phyloP scores from a whole-genome alignment of 176 grass and related monocot genomes.

The Areca catechu region DNA sequence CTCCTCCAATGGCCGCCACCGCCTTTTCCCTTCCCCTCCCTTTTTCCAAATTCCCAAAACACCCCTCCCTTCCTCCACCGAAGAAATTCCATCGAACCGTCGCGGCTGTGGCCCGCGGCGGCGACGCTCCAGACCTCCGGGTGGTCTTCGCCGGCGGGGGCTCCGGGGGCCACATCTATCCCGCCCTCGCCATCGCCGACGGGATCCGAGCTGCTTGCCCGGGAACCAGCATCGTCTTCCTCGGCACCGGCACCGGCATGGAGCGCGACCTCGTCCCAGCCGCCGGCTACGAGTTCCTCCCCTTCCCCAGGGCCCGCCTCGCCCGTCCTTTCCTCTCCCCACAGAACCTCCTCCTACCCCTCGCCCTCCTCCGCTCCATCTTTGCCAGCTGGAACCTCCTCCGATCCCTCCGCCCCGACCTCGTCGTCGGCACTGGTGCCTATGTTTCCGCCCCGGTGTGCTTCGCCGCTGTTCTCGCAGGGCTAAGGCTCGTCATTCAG shows the following conservation, averaged over 20 bases:
- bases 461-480: conserved; percentile 41
- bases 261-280: conserved; percentile 4
- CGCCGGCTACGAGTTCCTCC: conserved; percentile 19
- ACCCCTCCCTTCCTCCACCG: too few relatives aligned
- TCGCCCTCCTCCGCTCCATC: conserved; percentile 35
- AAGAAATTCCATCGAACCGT: too few relatives aligned
- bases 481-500: conserved; percentile 72
- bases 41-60: too few relatives aligned
- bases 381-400: conserved; percentile 30
- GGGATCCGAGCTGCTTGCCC: conserved; percentile 39
- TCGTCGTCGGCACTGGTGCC: conserved; percentile 69
- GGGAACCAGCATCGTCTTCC: conserved; percentile 39
- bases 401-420: conserved; percentile 29
- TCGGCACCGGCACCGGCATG: conserved; percentile 21
- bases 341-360: conserved; percentile 39
- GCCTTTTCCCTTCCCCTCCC: too few relatives aligned
- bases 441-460: conserved; percentile 42
- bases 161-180: conserved; percentile 54
- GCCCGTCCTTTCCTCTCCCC: conserved; percentile 30
- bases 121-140: conserved; percentile 15
- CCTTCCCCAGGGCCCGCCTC: conserved; percentile 15
- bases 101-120: neutral
- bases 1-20: too few relatives aligned
- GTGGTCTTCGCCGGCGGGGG: conserved; percentile 61
- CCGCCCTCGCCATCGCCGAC: conserved; percentile 71